phyloP scores from a whole-genome alignment of 2,329 filamentous ascomycete species.

The Arthrocladium fulminans region DNA sequence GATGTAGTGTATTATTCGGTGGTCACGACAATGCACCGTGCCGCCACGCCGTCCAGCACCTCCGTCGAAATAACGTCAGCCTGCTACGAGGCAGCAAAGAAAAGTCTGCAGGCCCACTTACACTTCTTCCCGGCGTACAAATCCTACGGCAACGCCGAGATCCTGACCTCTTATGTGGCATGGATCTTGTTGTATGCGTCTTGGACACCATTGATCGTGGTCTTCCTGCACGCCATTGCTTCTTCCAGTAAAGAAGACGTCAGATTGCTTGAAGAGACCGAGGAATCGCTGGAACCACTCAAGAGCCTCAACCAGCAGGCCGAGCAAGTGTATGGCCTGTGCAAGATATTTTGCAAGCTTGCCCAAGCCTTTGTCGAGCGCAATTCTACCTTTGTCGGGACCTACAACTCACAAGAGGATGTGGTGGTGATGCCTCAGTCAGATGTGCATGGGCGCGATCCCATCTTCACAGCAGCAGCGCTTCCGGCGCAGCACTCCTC shows the following conservation, averaged over 20 bases:
- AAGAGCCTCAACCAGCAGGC: conserved; percentile 2
- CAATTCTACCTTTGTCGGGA: neutral
- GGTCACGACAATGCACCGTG: conserved; percentile 2
- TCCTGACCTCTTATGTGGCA: neutral
- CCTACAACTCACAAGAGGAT: conserved; percentile 6
- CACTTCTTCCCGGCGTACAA: conserved; percentile 24
- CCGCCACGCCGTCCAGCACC: neutral
- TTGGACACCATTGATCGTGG: conserved; percentile 24
- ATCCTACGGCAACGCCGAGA: conserved; percentile 4
- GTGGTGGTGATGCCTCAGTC: conserved; percentile 5
- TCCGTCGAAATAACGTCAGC: conserved; percentile 10
- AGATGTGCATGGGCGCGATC: neutral
- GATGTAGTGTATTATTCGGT: conserved; percentile 8
- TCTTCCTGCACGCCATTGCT: conserved; percentile 25
- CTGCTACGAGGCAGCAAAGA: conserved; percentile 23
- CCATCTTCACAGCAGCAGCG: neutral
- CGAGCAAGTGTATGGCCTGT: conserved; percentile 3
- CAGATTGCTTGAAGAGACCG: conserved; percentile 18
- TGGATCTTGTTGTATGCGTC: conserved; percentile 23
- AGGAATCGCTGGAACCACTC: conserved; percentile 1
- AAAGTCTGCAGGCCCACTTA: conserved; percentile 24
- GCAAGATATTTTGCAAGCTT: conserved; percentile 6
- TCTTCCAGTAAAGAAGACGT: conserved; percentile 17
- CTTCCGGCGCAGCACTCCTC: neutral
- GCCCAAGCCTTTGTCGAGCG: conserved; percentile 7